Evolutionary conservation across 305 asterid genomes (phyloP).

Genomic region (Lippia alba): DNA sequence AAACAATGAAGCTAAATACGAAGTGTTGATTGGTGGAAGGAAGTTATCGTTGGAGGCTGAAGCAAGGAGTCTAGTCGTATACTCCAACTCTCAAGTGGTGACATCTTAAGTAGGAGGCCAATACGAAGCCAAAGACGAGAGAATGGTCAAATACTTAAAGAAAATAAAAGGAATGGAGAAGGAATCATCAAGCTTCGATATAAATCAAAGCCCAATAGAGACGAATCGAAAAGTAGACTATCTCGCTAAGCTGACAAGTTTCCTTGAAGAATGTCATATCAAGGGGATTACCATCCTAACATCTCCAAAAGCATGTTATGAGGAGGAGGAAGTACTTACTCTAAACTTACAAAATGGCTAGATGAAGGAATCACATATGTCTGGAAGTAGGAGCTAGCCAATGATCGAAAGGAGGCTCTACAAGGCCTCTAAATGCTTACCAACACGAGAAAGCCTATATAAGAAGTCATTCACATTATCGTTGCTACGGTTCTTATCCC

Average conservation of each 20-base stretch:
- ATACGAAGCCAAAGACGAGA: background rate
- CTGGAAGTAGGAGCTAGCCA: too few relatives aligned
- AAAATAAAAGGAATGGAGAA: background rate
- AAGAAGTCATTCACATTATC: too few relatives aligned
- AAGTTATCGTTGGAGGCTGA: too few relatives aligned
- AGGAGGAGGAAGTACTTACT: too few relatives aligned
- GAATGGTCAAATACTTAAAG: background rate
- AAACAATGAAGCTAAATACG: background rate
- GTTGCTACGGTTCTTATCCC: too few relatives aligned
- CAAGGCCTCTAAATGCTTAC: too few relatives aligned
- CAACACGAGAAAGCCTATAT: too few relatives aligned
- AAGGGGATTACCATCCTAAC: background rate
- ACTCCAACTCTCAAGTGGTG: background rate
- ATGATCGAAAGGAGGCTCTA: too few relatives aligned
- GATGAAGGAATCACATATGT: too few relatives aligned
- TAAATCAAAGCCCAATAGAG: background rate
- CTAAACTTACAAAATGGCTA: too few relatives aligned
- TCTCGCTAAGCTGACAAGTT: background rate
- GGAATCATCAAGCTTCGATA: background rate
- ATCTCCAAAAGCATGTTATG: background rate
- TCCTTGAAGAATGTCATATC: background rate
- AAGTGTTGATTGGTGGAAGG: background rate
- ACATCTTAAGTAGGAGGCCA: background rate
- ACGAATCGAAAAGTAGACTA: background rate
- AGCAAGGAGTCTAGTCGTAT: too few relatives aligned